A percentile compares a stretch with the other conserved stretches of the same genome.
phyloP scores from a whole-genome alignment of 345 rosid genomes.

The Mallotus nudiflorus region DNA sequence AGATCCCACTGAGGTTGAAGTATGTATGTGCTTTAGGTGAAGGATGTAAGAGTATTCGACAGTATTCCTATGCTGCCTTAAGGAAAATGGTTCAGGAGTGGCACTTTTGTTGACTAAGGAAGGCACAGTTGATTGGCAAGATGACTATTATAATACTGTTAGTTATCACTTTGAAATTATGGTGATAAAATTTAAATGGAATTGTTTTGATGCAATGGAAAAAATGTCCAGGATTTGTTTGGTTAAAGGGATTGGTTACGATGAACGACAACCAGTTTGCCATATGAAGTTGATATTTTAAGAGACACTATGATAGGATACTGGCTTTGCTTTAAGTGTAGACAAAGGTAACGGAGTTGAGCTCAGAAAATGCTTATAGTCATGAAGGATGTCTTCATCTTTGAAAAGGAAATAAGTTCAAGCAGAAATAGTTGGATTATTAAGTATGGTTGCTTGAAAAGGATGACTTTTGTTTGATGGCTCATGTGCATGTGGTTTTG shows the following conservation, averaged over 20 bases:
- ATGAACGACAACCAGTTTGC: too few relatives aligned
- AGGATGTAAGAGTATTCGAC: neutral
- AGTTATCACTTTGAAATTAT: neutral
- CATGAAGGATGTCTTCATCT: neutral
- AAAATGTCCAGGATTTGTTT: neutral
- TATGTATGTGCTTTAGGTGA: neutral
- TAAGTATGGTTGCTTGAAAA: neutral
- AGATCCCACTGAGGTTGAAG: conserved; percentile 2
- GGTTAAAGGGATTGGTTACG: neutral
- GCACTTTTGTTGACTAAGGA: neutral
- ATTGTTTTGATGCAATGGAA: neutral
- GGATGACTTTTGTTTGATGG: neutral
- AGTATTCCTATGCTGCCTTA: neutral
- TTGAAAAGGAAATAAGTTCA: neutral
- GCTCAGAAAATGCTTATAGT: neutral
- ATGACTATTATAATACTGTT: neutral
- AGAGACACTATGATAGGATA: neutral
- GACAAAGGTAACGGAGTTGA: neutral
- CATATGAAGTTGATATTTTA: neutral
- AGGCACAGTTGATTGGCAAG: neutral
- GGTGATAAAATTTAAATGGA: neutral
- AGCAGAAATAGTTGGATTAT: neutral
- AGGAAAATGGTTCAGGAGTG: neutral
- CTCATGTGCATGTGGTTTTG: neutral
- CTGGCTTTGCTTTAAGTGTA: neutral